phyloP scores from a whole-genome alignment of 1,139 yeast species.

The Zygosaccharomyces pseudobailii region DNA sequence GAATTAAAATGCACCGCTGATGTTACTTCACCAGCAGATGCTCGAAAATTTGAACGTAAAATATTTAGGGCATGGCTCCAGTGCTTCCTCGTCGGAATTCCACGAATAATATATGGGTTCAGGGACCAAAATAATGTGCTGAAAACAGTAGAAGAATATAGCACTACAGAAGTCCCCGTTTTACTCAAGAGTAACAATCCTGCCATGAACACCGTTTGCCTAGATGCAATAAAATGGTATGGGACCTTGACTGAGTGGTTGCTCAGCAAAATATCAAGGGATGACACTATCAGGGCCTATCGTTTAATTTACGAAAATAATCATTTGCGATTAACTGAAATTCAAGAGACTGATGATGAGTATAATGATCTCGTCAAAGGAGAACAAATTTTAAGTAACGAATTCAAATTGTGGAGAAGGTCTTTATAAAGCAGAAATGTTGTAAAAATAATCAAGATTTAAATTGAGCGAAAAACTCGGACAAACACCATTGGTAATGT shows the following conservation, averaged over 20 bases:
- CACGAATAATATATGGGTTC: conserved; percentile 76
- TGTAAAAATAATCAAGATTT: conserved; percentile 1
- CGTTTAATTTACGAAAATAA: conserved; percentile 40
- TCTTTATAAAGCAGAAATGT: conserved; percentile 7
- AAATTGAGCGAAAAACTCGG: conserved; percentile 8
- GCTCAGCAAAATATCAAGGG: conserved; percentile 48
- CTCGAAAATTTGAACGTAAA: conserved; percentile 58
- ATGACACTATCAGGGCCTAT: conserved; percentile 40
- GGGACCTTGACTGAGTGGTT: conserved; percentile 84
- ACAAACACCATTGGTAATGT: conserved; percentile 36
- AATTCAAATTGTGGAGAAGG: conserved; percentile 60
- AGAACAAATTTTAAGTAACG: conserved; percentile 44
- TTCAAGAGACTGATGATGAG: conserved; percentile 33
- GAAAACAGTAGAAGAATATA: conserved; percentile 64
- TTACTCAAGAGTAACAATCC: conserved; percentile 42
- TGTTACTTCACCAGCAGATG: conserved; percentile 39
- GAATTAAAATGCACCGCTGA: conserved; percentile 73
- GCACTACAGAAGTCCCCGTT: conserved; percentile 74
- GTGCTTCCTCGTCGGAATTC: conserved; percentile 80
- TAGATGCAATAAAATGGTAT: conserved; percentile 77
- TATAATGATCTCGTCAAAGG: conserved; percentile 33
- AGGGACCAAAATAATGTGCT: conserved; percentile 67
- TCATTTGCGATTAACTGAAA: conserved; percentile 40
- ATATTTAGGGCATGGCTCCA: conserved; percentile 87
- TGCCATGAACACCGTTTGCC: conserved; percentile 54